phyloP scores from a whole-genome alignment of 768 basidiomycete species.

The Candolleomyces aberdarensis region DNA sequence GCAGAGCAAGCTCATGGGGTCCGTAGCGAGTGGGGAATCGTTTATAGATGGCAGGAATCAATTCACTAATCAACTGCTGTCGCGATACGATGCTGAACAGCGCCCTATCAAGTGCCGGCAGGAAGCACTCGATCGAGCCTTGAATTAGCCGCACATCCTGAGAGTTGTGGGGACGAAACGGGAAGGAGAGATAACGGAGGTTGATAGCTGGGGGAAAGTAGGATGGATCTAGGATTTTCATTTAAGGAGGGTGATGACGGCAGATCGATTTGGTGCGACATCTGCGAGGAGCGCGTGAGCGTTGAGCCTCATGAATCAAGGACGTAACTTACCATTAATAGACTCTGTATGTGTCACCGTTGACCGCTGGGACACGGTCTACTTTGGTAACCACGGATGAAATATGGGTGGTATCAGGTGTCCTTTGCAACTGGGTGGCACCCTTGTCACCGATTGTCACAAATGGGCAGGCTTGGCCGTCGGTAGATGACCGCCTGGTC shows the following conservation, averaged over 20 bases:
- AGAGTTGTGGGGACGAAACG: slow-evolving; percentile 39
- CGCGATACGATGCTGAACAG: slow-evolving; percentile 47
- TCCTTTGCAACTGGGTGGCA: too few species aligned
- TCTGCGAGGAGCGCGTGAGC: too few species aligned
- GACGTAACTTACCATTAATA: slow-evolving; percentile 35
- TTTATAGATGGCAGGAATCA: slow-evolving; percentile 46
- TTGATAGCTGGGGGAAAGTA: slow-evolving; percentile 45
- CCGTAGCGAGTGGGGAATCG: slow-evolving; percentile 33
- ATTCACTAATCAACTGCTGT: slow-evolving; percentile 39
- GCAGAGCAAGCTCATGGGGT: slow-evolving; percentile 48
- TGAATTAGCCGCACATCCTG: slow-evolving; percentile 27
- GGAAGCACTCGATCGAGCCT: slow-evolving; percentile 40
- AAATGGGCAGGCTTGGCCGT: too few species aligned
- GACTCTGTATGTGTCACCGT: slow-evolving; percentile 32
- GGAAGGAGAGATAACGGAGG: slow-evolving; percentile 41
- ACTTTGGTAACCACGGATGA: too few species aligned
- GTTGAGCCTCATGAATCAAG: background rate
- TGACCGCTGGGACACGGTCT: too few species aligned
- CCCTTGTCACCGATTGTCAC: too few species aligned
- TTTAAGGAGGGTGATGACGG: slow-evolving; percentile 1
- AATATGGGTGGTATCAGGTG: too few species aligned
- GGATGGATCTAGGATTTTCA: slow-evolving; percentile 38
- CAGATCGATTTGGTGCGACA: slow-evolving; percentile 2
- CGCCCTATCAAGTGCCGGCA: slow-evolving; percentile 42
- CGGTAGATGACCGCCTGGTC: too few species aligned